A percentile compares a stretch with the other conserved stretches of the same genome.
These are phyloP conservation scores for Lachancea thermotolerans DNA, from an alignment of 805 yeast genomes.

Conservation along the genomic window DNA sequence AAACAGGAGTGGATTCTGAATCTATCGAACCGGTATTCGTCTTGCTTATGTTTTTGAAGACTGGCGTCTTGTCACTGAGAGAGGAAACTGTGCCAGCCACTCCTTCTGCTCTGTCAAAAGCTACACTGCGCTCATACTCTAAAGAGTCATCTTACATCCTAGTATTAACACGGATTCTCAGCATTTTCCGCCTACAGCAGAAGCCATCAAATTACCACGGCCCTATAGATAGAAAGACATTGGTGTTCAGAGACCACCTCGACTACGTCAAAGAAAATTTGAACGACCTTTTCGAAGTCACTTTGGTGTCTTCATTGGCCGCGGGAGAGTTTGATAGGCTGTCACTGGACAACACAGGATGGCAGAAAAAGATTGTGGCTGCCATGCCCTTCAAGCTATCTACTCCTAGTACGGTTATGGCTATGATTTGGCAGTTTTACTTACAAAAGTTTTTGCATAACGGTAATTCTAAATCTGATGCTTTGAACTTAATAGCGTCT, in stretches of 20 bases:
- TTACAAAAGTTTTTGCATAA: conserved; percentile 31
- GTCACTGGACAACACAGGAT: conserved; percentile 39
- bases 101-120: conserved; percentile 29
- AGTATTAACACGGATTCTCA: conserved; percentile 43
- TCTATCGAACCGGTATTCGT: conserved; percentile 39
- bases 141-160: conserved; percentile 33
- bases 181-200: conserved; percentile 42
- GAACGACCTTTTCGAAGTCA: conserved; percentile 49
- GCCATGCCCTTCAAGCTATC: conserved; percentile 55
- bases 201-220: conserved; percentile 54
- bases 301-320: conserved; percentile 43
- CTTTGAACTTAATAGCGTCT: conserved; percentile 22
- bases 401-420: conserved; percentile 57
- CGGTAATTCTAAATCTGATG: conserved; percentile 29
- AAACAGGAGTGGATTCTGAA: conserved; percentile 27
- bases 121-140: conserved; percentile 36
- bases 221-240: conserved; percentile 59
- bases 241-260: conserved; percentile 61
- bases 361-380: conserved; percentile 48
- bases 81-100: conserved; percentile 31
- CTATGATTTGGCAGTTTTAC: conserved; percentile 33
- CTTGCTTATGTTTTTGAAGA: conserved; percentile 41
- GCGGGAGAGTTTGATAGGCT: conserved; percentile 55
- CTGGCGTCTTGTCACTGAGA: conserved; percentile 35
- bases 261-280: conserved; percentile 44